Base-by-base conservation (phyloP, 2,329 filamentous ascomycete species). In the Aspergillus sp. region DNA sequence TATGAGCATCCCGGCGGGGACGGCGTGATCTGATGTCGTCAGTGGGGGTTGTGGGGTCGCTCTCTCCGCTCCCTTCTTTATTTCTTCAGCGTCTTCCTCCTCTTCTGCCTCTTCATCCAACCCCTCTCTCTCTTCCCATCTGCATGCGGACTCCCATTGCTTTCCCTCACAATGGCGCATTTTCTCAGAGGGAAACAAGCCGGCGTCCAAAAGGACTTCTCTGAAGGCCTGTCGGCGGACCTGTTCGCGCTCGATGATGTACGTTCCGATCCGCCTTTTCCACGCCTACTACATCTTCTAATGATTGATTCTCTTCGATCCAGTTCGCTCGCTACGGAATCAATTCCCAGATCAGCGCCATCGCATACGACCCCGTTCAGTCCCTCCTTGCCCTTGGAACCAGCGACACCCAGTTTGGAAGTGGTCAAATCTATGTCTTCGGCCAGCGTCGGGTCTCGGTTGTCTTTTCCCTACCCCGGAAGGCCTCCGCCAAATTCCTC, bases 361-460 rank as follows among this genome's bases (percentile, higher is more conserved):
- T 97, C 59, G 88, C 91, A 55, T 97, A 96, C 76, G 92, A 97
- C 61, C 92, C 94, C 1, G 82, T 97, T 11, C 94, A 99, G 70
- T 96, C 92, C 23, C 85, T 99, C 52, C 81, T 99, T 47, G 94
- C 94, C 40, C 84, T 97, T 58, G 94, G 91, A 54, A 99, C 94
- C 40, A 89, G 86, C 68, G 88, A 95, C 73, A 91, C 88, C 59
- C 86, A 88, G 65, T 96, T 89, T 67, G 91, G 91, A 54, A 84
- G 85, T 31, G 93, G 93, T 20, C 87, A 92, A 69, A 88, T 99
- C 68, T 96, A 96, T 72, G 77, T 99, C 62, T 88, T 94, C 69
- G 94, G 94, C 41, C 88, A 89, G 69, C 83, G 82, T 52, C 85
- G 94, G 55, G 88, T 97, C 48, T 84, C 88, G 60, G 89, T 88